Conservation (phyloP, 2,329 filamentous ascomycete species). For the Diaporthe vaccinii region DNA sequence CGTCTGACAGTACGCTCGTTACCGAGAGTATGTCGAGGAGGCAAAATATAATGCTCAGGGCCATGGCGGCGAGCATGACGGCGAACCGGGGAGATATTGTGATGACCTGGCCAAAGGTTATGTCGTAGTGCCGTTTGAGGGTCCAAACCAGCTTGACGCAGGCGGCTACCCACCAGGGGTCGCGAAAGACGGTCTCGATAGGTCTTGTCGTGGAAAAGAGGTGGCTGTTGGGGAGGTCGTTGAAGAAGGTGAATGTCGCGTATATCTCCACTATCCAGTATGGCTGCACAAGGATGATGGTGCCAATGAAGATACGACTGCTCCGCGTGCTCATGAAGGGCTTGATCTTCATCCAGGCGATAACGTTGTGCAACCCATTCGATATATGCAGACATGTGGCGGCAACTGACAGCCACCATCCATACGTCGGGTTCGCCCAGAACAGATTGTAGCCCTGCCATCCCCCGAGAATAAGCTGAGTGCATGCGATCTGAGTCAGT, state of each 20-base stretch:
- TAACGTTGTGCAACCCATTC: constrained; percentile 75
- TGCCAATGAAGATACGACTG: constrained; percentile 69
- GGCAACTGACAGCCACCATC: constrained; percentile 74
- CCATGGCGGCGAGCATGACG: constrained; percentile 72
- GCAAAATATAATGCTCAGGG: constrained; percentile 71
- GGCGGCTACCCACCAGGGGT: constrained; percentile 79
- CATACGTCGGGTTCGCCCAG: constrained; percentile 60
- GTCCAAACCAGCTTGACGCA: constrained; percentile 71
- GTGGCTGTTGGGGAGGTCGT: constrained; percentile 30
- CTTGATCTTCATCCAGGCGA: constrained; percentile 76
- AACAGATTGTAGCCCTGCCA: constrained; percentile 49
- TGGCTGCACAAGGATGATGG: constrained; percentile 69
- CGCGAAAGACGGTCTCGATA: constrained; percentile 49
- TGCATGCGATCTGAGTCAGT: constrained; percentile 39
- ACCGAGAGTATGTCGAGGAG: constrained; percentile 73
- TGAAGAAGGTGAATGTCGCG: constrained; percentile 74
- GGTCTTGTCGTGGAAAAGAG: constrained; percentile 34
- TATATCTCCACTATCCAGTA: constrained; percentile 77
- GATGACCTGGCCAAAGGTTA: constrained; percentile 69
- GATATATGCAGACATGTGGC: constrained; percentile 73
- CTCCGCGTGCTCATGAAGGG: constrained; percentile 67
- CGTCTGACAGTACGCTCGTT: constrained; percentile 57
- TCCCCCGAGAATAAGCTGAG: constrained; percentile 37
- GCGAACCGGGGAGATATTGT: constrained; percentile 74
- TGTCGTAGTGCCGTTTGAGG: constrained; percentile 73